phyloP scores from a whole-genome alignment of 441 rosid genomes.

The Erodium trifolium region DNA sequence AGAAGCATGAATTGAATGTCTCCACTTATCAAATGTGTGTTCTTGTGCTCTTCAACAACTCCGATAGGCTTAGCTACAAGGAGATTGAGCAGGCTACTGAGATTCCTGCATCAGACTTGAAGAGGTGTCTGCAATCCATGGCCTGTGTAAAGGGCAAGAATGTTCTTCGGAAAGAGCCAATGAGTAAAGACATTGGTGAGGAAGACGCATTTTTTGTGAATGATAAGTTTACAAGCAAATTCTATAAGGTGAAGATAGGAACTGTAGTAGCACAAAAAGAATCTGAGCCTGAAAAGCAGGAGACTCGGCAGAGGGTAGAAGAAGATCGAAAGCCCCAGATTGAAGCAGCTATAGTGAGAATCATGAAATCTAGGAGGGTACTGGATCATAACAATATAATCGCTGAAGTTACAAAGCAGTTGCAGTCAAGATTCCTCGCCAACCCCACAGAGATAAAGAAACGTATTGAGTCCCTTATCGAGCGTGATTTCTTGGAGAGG shows the following conservation, averaged over 20 bases:
- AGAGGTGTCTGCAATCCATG: constrained; percentile 88
- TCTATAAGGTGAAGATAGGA: constrained; percentile 17
- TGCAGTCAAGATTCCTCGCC: constrained; percentile 32
- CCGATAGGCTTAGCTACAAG: constrained; percentile 74
- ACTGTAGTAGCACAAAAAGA: background rate
- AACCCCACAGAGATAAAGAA: constrained; percentile 91
- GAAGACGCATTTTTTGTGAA: constrained; percentile 79
- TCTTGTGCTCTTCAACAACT: constrained; percentile 71
- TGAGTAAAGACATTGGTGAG: constrained; percentile 88
- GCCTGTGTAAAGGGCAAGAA: constrained; percentile 89
- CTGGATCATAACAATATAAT: constrained; percentile 87
- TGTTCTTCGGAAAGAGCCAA: constrained; percentile 88
- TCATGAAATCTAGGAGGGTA: constrained; percentile 44
- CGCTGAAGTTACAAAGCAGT: constrained; percentile 79
- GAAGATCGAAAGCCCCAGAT: constrained; percentile 96
- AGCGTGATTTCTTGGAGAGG: constrained; percentile 93
- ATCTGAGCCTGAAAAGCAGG: constrained; percentile 54
- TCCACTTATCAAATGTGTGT: constrained; percentile 97
- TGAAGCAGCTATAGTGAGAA: constrained; percentile 71
- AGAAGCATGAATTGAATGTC: constrained; percentile 90
- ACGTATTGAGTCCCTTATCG: constrained; percentile 86
- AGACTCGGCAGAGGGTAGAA: constrained; percentile 93
- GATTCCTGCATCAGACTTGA: constrained; percentile 74
- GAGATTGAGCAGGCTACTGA: constrained; percentile 88
- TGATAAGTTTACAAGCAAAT: constrained; percentile 86